These are phyloP conservation scores for Primulina huaijiensis DNA, from an alignment of 257 asterid genomes.

Conservation along the genomic window DNA sequence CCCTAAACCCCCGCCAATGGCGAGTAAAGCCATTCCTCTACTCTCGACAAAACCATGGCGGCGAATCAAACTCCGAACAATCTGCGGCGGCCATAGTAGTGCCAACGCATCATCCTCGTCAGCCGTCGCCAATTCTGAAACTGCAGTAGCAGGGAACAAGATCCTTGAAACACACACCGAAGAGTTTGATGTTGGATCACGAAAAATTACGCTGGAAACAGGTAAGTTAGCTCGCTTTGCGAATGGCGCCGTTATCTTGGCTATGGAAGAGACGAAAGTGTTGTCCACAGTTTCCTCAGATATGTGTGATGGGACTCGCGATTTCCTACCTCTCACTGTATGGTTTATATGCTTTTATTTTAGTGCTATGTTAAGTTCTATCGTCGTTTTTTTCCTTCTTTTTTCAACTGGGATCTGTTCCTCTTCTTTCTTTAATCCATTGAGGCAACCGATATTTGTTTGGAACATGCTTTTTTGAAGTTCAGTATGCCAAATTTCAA, in stretches of 20 bases:
- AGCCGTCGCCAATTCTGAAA: constrained; percentile 34
- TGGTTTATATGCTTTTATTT: constrained; percentile 10
- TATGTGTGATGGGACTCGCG: constrained; percentile 69
- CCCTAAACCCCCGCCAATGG: constrained; percentile 34
- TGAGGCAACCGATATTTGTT: background rate
- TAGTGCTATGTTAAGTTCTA: too few species aligned
- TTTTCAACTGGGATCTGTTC: background rate
- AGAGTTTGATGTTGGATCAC: constrained; percentile 79
- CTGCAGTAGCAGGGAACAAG: constrained; percentile 48
- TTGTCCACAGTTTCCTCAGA: constrained; percentile 81
- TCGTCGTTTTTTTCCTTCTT: too few species aligned
- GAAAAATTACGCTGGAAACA: constrained; percentile 60
- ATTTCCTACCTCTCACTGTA: constrained; percentile 93
- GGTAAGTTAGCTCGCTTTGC: constrained; percentile 92
- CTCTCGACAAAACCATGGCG: constrained; percentile 30
- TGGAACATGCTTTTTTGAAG: background rate
- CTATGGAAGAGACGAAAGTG: constrained; percentile 88
- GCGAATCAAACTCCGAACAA: constrained; percentile 50
- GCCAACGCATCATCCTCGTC: constrained; percentile 45
- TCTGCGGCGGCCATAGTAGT: constrained; percentile 56
- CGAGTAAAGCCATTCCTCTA: constrained; percentile 59
- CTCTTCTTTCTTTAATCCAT: background rate
- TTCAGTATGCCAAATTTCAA: constrained; percentile 1
- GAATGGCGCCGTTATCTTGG: constrained; percentile 77
- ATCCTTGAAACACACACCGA: constrained; percentile 72